These are phyloP conservation scores for Curvularia sp. DNA, from an alignment of 2,329 filamentous ascomycete genomes.

Conservation along the genomic window DNA sequence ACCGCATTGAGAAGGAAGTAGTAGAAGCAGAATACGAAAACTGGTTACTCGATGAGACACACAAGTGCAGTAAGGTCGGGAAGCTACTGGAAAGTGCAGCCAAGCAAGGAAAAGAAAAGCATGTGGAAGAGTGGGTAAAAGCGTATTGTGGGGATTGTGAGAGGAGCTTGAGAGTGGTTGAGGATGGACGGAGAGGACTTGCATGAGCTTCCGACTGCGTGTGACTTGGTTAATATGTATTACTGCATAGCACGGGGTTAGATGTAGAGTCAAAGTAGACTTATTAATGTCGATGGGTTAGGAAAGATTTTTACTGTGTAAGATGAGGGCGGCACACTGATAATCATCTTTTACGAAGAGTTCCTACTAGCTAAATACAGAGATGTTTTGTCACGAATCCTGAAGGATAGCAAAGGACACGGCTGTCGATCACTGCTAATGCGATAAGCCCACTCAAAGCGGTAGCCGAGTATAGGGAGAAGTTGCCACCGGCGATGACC, in stretches of 20 bases:
- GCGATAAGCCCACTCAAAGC: conserved; percentile 21
- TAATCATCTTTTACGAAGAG: no score
- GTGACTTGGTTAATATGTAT: background rate
- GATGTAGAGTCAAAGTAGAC: conserved; percentile 11
- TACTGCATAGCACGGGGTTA: conserved; percentile 17
- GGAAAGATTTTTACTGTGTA: no score
- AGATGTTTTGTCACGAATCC: no score
- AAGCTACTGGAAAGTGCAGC: conserved; percentile 51
- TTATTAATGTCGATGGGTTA: no score
- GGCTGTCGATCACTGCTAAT: conserved; percentile 44
- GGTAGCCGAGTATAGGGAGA: conserved; percentile 31
- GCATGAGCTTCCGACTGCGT: conserved; percentile 7
- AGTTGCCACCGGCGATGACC: conserved; percentile 47
- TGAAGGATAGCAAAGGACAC: no score
- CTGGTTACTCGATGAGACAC: conserved; percentile 83
- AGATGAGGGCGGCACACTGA: no score
- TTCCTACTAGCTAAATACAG: no score
- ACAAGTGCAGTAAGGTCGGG: conserved; percentile 72
- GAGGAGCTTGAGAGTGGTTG: conserved; percentile 35
- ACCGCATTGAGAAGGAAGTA: conserved; percentile 86
- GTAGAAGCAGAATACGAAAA: conserved; percentile 90
- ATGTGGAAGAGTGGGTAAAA: conserved; percentile 64
- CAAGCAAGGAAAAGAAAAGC: conserved; percentile 52
- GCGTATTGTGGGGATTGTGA: conserved; percentile 70
- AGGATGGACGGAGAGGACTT: conserved; percentile 16